Evolutionary conservation across 345 rosid genomes (phyloP).

Genomic region (Lagerstroemia speciosa): DNA sequence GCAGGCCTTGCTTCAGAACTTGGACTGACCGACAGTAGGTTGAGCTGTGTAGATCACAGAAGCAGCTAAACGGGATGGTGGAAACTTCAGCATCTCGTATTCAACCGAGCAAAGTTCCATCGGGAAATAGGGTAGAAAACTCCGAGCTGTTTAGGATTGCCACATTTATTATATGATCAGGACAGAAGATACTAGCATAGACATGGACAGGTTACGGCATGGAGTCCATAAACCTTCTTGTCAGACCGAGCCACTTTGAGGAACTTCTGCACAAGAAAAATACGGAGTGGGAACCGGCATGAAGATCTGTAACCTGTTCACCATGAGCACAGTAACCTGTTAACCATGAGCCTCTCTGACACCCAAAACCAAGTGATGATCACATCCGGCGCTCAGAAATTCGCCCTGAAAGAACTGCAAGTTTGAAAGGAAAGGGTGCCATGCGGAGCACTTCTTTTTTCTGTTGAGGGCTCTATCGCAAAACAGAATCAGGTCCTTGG

Average conservation of each 20-base stretch:
- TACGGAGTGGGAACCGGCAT: slow-evolving; percentile 78
- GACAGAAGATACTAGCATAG: background rate
- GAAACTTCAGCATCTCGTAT: slow-evolving; percentile 46
- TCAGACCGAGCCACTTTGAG: slow-evolving; percentile 78
- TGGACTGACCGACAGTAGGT: slow-evolving; percentile 25
- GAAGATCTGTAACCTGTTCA: slow-evolving; percentile 60
- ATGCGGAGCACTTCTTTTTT: slow-evolving; percentile 80
- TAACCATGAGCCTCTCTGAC: no score
- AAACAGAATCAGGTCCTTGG: slow-evolving; percentile 79
- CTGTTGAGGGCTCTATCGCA: slow-evolving; percentile 82
- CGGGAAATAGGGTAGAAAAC: slow-evolving; percentile 40
- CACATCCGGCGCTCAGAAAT: no score
- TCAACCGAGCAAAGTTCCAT: slow-evolving; percentile 51
- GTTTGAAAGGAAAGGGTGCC: slow-evolving; percentile 30
- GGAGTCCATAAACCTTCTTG: slow-evolving; percentile 47
- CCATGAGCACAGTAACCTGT: no score
- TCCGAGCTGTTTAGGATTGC: slow-evolving; percentile 22
- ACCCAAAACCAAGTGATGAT: no score
- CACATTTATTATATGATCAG: background rate
- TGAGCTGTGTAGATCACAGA: slow-evolving; percentile 69
- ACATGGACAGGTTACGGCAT: background rate
- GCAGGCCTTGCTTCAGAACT: slow-evolving; percentile 39
- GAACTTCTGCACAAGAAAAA: slow-evolving; percentile 84
- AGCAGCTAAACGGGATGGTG: slow-evolving; percentile 53
- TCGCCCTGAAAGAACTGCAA: background rate